Evolutionary conservation across 75 land plant species (phyloP).

Genomic region (Adiantum capillusveneris): DNA sequence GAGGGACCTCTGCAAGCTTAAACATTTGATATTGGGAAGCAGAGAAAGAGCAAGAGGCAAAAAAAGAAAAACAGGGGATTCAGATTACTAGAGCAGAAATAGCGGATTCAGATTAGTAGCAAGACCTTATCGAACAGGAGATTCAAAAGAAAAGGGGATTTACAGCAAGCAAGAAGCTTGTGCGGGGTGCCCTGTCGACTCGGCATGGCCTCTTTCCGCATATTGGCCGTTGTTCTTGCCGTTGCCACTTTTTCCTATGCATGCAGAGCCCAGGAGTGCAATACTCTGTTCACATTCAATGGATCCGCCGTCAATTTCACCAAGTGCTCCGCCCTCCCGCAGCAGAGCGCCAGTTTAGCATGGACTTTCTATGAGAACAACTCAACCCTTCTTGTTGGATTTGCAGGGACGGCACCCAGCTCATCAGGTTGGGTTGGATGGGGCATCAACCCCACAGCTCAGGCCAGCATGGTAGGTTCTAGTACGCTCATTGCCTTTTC

Average conservation of each 20-base stretch:
- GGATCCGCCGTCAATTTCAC: neutral
- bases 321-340: conserved; percentile 53
- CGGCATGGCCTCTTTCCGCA: too few relatives aligned
- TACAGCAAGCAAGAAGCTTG: too few relatives aligned
- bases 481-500: conserved; percentile 67
- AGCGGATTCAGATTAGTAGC: too few relatives aligned
- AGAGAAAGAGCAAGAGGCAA: too few relatives aligned
- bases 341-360: conserved; percentile 64
- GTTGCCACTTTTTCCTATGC: neutral
- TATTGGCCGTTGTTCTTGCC: too few relatives aligned
- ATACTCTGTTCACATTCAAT: neutral
- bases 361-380: conserved; percentile 44
- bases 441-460: conserved; percentile 70
- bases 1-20: too few relatives aligned
- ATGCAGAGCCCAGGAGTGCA: conserved; percentile 2
- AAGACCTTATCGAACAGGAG: too few relatives aligned
- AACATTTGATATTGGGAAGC: too few relatives aligned
- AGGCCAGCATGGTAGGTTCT: conserved; percentile 65
- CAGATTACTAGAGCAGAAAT: too few relatives aligned
- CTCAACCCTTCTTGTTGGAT: conserved; percentile 44
- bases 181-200: too few relatives aligned
- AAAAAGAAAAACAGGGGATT: too few relatives aligned
- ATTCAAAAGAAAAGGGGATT: too few relatives aligned
- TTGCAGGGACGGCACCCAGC: conserved; percentile 55
- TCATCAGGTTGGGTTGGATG: conserved; percentile 91